phyloP scores from a whole-genome alignment of 352 stramenopile species.

The Phytophthora melonis region DNA sequence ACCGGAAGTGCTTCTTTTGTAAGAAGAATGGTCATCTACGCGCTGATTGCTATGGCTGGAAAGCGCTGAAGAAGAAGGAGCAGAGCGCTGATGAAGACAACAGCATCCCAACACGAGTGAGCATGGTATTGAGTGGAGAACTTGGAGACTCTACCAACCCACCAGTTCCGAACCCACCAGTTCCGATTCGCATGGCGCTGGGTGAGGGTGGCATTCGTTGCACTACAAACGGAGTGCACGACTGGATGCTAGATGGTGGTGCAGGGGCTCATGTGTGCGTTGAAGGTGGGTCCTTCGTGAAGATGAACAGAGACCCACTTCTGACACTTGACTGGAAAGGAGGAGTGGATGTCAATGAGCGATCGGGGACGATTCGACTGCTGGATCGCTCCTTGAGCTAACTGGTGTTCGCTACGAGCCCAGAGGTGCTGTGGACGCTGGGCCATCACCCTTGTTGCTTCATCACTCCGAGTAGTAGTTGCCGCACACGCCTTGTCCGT shows the following conservation, averaged over 20 bases:
- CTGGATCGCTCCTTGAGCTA: not conserved
- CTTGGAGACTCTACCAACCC: not conserved
- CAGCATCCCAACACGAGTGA: not conserved
- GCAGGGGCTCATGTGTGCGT: not conserved
- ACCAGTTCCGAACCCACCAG: not conserved
- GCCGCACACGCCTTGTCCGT: not conserved
- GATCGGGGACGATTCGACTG: not conserved
- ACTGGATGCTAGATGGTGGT: not conserved
- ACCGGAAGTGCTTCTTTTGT: not conserved
- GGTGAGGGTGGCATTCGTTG: not conserved
- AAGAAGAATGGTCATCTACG: not conserved
- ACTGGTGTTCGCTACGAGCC: not conserved
- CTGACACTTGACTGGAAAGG: not conserved
- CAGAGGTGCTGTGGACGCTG: not conserved
- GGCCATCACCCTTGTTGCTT: not conserved
- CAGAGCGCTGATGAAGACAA: not conserved
- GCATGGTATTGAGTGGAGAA: not conserved
- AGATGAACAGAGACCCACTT: not conserved
- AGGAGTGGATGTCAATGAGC: not conserved
- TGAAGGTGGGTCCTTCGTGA: not conserved
- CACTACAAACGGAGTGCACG: not conserved
- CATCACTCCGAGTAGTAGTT: not conserved
- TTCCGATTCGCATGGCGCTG: not conserved
- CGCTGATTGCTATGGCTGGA: not conserved
- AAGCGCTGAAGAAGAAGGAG: not conserved